A percentile compares a stretch with the other conserved stretches of the same genome.
These are phyloP conservation scores for Ganoderma multipileum DNA, from an alignment of 1,284 basidiomycete species.

Conservation along the genomic window DNA sequence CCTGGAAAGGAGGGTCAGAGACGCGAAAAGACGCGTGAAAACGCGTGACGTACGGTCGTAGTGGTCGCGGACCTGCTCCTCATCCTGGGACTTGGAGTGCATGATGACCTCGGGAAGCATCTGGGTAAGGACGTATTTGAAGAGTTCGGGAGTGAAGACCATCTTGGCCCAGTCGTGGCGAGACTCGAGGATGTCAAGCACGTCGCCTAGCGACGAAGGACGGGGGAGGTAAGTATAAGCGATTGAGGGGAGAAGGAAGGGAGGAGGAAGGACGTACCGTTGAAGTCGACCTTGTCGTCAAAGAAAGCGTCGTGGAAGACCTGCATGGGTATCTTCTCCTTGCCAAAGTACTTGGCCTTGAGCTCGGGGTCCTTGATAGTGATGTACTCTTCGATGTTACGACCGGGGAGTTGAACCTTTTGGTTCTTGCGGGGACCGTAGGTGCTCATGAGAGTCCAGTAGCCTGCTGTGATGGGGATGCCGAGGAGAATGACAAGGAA, in stretches of 20 bases:
- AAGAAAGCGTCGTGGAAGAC: conserved; percentile 98
- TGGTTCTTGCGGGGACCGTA: conserved; percentile 87
- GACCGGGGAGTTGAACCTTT: conserved; percentile 87
- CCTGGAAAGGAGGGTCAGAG: conserved; percentile 44
- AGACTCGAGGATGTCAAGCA: conserved; percentile 93
- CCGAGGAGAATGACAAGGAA: conserved; percentile 81
- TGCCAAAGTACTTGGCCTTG: conserved; percentile 78
- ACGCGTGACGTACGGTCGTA: conserved; percentile 81
- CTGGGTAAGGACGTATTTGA: conserved; percentile 92
- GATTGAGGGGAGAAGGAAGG: conserved; percentile 23
- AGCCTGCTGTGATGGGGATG: conserved; percentile 81
- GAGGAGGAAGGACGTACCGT: conserved; percentile 60
- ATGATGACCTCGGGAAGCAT: conserved; percentile 93
- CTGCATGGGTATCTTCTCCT: conserved; percentile 97
- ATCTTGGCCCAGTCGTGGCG: conserved; percentile 97
- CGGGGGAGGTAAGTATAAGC: neutral
- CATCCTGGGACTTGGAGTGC: conserved; percentile 91
- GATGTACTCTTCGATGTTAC: conserved; percentile 90
- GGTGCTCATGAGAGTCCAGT: conserved; percentile 91
- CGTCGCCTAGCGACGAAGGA: conserved; percentile 69
- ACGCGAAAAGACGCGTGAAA: conserved; percentile 30
- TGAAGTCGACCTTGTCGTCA: conserved; percentile 95
- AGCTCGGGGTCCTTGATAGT: conserved; percentile 88
- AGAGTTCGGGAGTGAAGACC: conserved; percentile 85
- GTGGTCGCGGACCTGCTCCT: conserved; percentile 95